Percentiles rank a stretch among this genome's conserved stretches.
Evolutionary conservation across 352 stramenopile genomes (phyloP).

Genomic region (Pythium folliculosum): DNA sequence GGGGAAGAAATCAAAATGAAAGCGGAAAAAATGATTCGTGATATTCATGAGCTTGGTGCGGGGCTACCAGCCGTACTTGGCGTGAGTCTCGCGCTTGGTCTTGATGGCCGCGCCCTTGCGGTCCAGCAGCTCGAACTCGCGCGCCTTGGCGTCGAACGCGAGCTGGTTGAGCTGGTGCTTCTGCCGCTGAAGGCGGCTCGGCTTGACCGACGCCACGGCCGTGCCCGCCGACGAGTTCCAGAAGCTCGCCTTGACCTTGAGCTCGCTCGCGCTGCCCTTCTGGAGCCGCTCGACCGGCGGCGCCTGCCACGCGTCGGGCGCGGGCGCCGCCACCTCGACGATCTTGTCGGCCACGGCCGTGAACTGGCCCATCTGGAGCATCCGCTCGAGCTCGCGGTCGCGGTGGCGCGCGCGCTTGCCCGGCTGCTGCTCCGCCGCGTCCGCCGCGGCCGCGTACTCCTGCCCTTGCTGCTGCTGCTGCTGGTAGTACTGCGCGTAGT

Average conservation of each 20-base stretch:
- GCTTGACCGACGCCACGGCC: slow-evolving; percentile 57
- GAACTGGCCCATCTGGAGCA: slow-evolving; percentile 72
- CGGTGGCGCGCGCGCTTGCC: slow-evolving; percentile 57
- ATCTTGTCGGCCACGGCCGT: slow-evolving; percentile 58
- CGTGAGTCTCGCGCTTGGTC: slow-evolving; percentile 77
- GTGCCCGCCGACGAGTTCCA: slow-evolving; percentile 62
- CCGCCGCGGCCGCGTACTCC: slow-evolving; percentile 37
- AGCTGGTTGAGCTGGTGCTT: slow-evolving; percentile 86
- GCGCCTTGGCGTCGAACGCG: slow-evolving; percentile 73
- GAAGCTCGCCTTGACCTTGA: slow-evolving; percentile 75
- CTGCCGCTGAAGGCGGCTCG: slow-evolving; percentile 71
- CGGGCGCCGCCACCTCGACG: slow-evolving; percentile 56
- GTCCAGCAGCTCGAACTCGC: slow-evolving; percentile 73
- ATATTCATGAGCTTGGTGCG: too few species aligned
- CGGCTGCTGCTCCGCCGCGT: slow-evolving; percentile 35
- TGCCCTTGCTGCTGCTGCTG: slow-evolving; percentile 40
- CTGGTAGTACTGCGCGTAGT: slow-evolving; percentile 42
- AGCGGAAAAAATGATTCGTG: too few species aligned
- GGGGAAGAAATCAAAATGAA: too few species aligned
- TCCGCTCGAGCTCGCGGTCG: slow-evolving; percentile 70
- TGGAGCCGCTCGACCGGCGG: slow-evolving; percentile 36
- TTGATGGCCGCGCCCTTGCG: slow-evolving; percentile 63
- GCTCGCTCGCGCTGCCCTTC: slow-evolving; percentile 27
- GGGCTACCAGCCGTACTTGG: slow-evolving; percentile 77
- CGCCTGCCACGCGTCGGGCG: slow-evolving; percentile 52